A percentile compares a stretch with the other conserved stretches of the same genome.
These are phyloP conservation scores for Cercospora zeae-maydis DNA, from an alignment of 2,329 filamentous ascomycete genomes.

Conservation along the genomic window DNA sequence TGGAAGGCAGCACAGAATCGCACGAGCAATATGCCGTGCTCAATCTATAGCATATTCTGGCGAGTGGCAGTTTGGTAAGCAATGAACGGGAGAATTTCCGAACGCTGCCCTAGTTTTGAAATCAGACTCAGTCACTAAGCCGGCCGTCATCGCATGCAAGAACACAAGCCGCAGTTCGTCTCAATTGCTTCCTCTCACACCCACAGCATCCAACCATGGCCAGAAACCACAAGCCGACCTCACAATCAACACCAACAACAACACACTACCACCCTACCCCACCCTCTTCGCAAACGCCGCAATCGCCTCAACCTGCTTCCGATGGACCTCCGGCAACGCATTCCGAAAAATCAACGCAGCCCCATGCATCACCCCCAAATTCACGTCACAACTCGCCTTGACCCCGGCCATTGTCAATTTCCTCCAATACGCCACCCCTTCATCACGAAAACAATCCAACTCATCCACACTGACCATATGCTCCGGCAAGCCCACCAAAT, in stretches of 20 bases:
- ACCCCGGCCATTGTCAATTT: conserved; percentile 32
- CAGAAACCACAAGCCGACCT: neutral
- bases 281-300: conserved; percentile 23
- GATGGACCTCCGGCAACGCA: conserved; percentile 28
- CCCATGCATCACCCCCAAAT: conserved; percentile 30
- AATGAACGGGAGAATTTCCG: neutral
- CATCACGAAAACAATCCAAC: conserved; percentile 33
- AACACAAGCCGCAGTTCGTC: neutral
- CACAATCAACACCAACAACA: neutral
- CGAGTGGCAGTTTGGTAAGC: neutral
- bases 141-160: too few species aligned
- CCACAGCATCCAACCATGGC: neutral
- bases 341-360: conserved; percentile 27
- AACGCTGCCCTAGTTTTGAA: too few species aligned
- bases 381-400: conserved; percentile 25
- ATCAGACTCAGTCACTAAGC: too few species aligned
- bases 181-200: neutral
- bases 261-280: neutral
- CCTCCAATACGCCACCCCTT: conserved; percentile 29
- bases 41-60: neutral
- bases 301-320: conserved; percentile 23
- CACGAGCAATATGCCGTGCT: neutral
- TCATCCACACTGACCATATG: conserved; percentile 31
- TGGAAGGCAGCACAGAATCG: neutral
- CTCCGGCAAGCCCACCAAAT: conserved; percentile 32